phyloP scores from a whole-genome alignment of 2,329 filamentous ascomycete species.

The Pyrenochaeta sp. region DNA sequence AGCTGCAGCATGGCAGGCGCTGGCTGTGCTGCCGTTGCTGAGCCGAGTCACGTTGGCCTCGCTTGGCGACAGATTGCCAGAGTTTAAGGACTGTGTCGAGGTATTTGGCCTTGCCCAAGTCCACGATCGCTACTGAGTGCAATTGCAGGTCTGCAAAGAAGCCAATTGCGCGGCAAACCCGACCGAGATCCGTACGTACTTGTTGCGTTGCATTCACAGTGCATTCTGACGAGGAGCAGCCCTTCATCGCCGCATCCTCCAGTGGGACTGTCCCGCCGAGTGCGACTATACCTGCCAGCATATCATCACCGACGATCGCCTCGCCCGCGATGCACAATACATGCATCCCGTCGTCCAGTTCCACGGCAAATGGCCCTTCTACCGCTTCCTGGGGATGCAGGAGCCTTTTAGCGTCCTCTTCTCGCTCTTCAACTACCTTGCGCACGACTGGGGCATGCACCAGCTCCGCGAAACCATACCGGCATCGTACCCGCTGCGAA shows the following conservation, averaged over 20 bases:
- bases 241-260: constrained; percentile 80
- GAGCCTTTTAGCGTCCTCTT: constrained; percentile 94
- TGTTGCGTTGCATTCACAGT: constrained; percentile 1
- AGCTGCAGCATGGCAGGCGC: constrained; percentile 30
- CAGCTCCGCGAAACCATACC: constrained; percentile 76
- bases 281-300: constrained; percentile 99
- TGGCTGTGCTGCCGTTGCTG: constrained; percentile 36
- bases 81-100: constrained; percentile 86
- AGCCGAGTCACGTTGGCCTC: constrained; percentile 67
- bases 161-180: constrained; percentile 79
- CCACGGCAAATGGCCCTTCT: constrained; percentile 98
- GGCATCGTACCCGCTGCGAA: constrained; percentile 73
- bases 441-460: constrained; percentile 78
- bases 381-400: constrained; percentile 88
- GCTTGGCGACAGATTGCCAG: constrained; percentile 81
- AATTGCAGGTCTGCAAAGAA: constrained; percentile 72
- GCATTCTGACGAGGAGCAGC: constrained; percentile 60
- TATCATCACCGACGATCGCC: constrained; percentile 78
- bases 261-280: constrained; percentile 92
- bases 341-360: constrained; percentile 81
- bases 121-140: constrained; percentile 18
- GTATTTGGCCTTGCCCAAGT: constrained; percentile 57
- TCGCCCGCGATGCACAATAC: constrained; percentile 69
- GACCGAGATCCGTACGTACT: constrained; percentile 70
- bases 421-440: constrained; percentile 87